Conservation (phyloP, 345 rosid genomes). For the Barbarea vulgaris region DNA sequence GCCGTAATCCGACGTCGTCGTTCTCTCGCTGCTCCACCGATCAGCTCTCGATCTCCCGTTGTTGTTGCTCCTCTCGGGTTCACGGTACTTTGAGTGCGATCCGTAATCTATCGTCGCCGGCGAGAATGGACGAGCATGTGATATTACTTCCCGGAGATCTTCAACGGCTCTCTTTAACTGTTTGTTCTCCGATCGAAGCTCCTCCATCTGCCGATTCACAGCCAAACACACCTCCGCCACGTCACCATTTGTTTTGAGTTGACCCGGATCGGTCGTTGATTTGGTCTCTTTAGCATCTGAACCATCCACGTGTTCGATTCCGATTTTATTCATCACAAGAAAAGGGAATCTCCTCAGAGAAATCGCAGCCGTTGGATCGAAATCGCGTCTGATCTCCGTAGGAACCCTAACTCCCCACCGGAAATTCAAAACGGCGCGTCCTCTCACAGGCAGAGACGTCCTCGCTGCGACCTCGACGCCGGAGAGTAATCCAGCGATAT, state of each 20-base stretch:
- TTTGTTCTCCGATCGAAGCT: slow-evolving; percentile 67
- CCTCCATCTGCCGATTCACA: slow-evolving; percentile 66
- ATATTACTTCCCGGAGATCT: slow-evolving; percentile 64
- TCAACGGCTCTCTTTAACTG: slow-evolving; percentile 67
- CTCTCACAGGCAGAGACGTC: slow-evolving; percentile 70
- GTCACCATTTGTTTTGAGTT: slow-evolving; percentile 32
- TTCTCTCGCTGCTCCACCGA: slow-evolving; percentile 53
- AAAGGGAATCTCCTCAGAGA: slow-evolving; percentile 67
- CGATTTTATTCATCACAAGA: slow-evolving; percentile 84
- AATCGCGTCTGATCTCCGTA: slow-evolving; percentile 49
- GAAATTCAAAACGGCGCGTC: slow-evolving; percentile 65
- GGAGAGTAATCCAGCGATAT: slow-evolving; percentile 49
- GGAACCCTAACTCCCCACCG: slow-evolving; percentile 97
- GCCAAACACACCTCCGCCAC: slow-evolving; percentile 55
- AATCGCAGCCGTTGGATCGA: slow-evolving; percentile 49
- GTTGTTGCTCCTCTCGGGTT: slow-evolving; percentile 46
- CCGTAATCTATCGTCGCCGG: slow-evolving; percentile 41
- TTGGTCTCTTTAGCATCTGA: slow-evolving; percentile 32
- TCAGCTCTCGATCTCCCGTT: slow-evolving; percentile 45
- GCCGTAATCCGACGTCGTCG: slow-evolving; percentile 24
- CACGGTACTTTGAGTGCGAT: slow-evolving; percentile 46
- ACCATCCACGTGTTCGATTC: slow-evolving; percentile 74
- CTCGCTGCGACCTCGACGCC: slow-evolving; percentile 76
- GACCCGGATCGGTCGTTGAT: slow-evolving; percentile 12
- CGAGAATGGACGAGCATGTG: slow-evolving; percentile 29